Evolutionary conservation across 2,329 filamentous ascomycete species (phyloP).

Genomic region (Fusarium pseudocircinatum): DNA sequence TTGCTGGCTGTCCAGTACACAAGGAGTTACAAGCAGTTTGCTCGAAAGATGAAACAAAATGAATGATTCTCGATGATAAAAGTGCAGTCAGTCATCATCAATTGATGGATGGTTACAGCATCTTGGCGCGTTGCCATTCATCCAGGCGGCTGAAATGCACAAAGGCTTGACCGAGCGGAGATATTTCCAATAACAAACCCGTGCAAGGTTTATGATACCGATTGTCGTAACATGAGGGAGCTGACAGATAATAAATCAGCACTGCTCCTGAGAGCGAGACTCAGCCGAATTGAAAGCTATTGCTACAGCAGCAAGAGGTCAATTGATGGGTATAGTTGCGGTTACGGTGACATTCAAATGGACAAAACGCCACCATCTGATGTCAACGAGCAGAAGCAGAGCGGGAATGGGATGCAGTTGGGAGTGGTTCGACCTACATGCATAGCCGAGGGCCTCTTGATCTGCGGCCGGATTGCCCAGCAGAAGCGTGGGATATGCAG

Average conservation of each 20-base stretch:
- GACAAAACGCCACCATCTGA: slow-evolving; percentile 36
- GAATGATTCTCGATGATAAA: slow-evolving; percentile 6
- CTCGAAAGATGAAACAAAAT: slow-evolving; percentile 16
- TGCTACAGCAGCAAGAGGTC: not conserved
- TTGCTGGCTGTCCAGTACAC: not conserved
- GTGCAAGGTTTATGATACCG: slow-evolving; percentile 8
- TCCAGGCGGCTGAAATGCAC: slow-evolving; percentile 12
- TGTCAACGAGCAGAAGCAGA: slow-evolving; percentile 30
- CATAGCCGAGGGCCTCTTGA: slow-evolving; percentile 53
- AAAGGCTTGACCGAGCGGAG: slow-evolving; percentile 23
- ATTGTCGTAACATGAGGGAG: not conserved
- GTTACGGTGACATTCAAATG: slow-evolving; percentile 12
- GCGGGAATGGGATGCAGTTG: slow-evolving; percentile 35
- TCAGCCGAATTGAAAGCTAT: not conserved
- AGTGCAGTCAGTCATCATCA: not conserved
- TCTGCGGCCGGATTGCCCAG: slow-evolving; percentile 48
- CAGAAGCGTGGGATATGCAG: slow-evolving; percentile 45
- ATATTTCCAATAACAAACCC: slow-evolving; percentile 28
- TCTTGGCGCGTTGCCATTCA: slow-evolving; percentile 13
- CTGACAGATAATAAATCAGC: slow-evolving; percentile 11
- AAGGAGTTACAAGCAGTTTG: slow-evolving; percentile 10
- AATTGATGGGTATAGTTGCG: not conserved
- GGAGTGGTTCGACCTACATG: slow-evolving; percentile 50
- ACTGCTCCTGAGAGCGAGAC: not conserved
- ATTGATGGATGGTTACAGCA: not conserved